Percentiles rank a stretch among this genome's conserved stretches.
phyloP scores from a whole-genome alignment of 257 asterid species.

The Capsicum rhomboideum region DNA sequence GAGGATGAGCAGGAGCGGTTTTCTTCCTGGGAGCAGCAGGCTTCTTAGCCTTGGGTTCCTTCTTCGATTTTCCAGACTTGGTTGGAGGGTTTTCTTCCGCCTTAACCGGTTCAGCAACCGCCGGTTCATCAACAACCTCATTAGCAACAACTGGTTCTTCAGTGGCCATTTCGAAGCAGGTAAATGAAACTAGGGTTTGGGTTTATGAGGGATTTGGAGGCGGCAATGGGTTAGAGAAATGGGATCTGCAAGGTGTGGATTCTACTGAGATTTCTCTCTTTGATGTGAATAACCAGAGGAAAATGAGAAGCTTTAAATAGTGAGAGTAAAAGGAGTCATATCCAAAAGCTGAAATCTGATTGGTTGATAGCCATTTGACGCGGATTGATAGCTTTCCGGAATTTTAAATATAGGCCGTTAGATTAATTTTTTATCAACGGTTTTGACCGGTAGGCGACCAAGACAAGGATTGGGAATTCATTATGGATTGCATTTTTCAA shows the following conservation, averaged over 20 bases:
- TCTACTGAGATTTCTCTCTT: neutral
- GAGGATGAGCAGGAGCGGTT: slow-evolving; percentile 42
- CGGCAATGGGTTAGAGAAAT: neutral
- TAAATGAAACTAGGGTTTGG: slow-evolving; percentile 12
- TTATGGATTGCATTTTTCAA: slow-evolving; percentile 14
- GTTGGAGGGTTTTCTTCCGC: slow-evolving; percentile 14
- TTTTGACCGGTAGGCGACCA: slow-evolving; percentile 4
- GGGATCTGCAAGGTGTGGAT: neutral
- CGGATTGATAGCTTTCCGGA: slow-evolving; percentile 36
- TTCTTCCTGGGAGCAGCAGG: slow-evolving; percentile 46
- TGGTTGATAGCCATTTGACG: slow-evolving; percentile 41
- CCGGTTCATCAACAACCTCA: slow-evolving; percentile 17
- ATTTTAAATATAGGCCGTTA: slow-evolving; percentile 57
- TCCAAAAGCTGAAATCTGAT: slow-evolving; percentile 35
- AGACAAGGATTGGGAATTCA: slow-evolving; percentile 27
- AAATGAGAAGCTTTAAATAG: slow-evolving; percentile 51
- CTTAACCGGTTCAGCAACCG: slow-evolving; percentile 8
- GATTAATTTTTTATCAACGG: slow-evolving; percentile 64
- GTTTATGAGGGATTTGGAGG: neutral
- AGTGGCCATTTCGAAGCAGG: slow-evolving; percentile 20
- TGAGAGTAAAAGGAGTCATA: slow-evolving; percentile 13
- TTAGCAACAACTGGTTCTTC: slow-evolving; percentile 39
- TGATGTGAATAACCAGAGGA: neutral
- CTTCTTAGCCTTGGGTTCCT: slow-evolving; percentile 42
- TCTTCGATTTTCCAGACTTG: slow-evolving; percentile 18